These are phyloP conservation scores for Cryptosporidium sp. DNA, from an alignment of 169 alveolate genomes.

Conservation along the genomic window DNA sequence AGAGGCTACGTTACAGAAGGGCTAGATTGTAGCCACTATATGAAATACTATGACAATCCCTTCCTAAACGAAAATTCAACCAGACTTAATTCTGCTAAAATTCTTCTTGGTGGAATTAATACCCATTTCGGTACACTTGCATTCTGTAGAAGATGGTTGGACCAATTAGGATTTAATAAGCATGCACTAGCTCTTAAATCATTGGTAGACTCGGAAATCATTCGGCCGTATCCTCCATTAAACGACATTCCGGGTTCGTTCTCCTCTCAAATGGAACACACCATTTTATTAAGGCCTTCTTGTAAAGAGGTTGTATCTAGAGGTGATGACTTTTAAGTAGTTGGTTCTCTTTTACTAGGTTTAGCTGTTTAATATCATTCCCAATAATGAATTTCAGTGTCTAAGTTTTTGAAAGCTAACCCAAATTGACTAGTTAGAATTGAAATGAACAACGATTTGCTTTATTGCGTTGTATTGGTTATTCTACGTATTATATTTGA, in stretches of 20 bases:
- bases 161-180: constrained; percentile 94
- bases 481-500: not conserved
- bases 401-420: not conserved
- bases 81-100: constrained; percentile 93
- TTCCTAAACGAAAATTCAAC: constrained; percentile 85
- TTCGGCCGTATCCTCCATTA: constrained; percentile 99
- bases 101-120: constrained; percentile 91
- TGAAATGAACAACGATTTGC: not conserved
- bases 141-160: constrained; percentile 98
- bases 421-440: not conserved
- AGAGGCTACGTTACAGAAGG: constrained; percentile 92
- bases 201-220: constrained; percentile 95
- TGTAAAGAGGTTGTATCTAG: constrained; percentile 97
- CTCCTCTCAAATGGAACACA: constrained; percentile 99
- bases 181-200: constrained; percentile 94
- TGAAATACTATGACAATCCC: constrained; percentile 94
- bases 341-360: not conserved
- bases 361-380: not conserved
- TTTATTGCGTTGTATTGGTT: not conserved
- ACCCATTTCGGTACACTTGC: constrained; percentile 97
- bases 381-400: too few species aligned
- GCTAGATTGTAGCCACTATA: constrained; percentile 95
- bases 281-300: constrained; percentile 96
- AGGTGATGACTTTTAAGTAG: constrained; percentile 95
- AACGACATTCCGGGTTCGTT: constrained; percentile 95